These are phyloP conservation scores for Calocybe gangraenosa DNA, from an alignment of 768 basidiomycete genomes.

Conservation along the genomic window DNA sequence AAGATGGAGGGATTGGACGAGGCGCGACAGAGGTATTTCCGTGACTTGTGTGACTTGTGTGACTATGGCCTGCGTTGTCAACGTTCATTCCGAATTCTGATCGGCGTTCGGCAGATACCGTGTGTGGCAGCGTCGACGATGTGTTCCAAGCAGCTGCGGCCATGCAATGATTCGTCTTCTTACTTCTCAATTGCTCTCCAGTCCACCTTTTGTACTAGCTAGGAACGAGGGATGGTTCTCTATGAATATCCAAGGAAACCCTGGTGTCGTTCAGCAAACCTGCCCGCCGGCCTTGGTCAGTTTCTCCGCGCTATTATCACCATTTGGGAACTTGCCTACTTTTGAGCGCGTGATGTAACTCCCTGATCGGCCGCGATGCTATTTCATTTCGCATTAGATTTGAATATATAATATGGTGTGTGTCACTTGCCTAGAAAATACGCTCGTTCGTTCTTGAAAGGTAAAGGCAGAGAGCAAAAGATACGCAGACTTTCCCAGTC, in stretches of 20 bases:
- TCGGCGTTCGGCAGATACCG: constrained; percentile 55
- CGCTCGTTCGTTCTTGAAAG: no score
- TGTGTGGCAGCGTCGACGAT: constrained; percentile 13
- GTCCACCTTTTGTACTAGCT: constrained; percentile 7
- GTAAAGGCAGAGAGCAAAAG: neutral
- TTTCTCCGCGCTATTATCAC: constrained; percentile 12
- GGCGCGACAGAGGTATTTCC: constrained; percentile 25
- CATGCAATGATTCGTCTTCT: constrained; percentile 19
- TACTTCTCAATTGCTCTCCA: neutral
- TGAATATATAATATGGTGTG: no score
- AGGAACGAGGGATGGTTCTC: constrained; percentile 9
- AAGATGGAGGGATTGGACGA: constrained; percentile 29
- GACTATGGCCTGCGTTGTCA: constrained; percentile 22
- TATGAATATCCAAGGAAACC: constrained; percentile 6
- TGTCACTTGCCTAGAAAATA: no score
- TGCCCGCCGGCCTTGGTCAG: constrained; percentile 13
- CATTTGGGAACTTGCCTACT: constrained; percentile 13
- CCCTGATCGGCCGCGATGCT: constrained; percentile 5
- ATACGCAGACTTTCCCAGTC: neutral
- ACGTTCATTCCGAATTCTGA: constrained; percentile 42
- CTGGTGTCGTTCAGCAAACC: constrained; percentile 5
- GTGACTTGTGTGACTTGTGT: constrained; percentile 22
- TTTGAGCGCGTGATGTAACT: constrained; percentile 1
- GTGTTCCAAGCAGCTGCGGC: constrained; percentile 22
- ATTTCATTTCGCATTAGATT: neutral